A percentile compares a stretch with the other conserved stretches of the same genome.
phyloP scores from a whole-genome alignment of 2,329 filamentous ascomycete species.

The Fusarium sp. region DNA sequence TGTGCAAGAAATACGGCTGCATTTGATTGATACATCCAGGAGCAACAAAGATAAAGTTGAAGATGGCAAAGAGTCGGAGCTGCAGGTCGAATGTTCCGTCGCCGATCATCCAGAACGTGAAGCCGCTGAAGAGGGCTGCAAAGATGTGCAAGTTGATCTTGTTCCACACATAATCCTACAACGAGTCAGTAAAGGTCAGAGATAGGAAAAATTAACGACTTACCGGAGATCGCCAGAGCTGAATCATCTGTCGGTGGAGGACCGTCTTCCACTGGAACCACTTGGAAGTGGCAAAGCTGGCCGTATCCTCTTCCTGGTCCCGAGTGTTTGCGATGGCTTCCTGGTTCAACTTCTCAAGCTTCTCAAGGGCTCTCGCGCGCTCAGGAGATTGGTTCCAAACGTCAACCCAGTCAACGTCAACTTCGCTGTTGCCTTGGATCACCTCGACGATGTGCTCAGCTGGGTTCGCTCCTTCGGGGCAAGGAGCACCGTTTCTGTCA shows the following conservation, averaged over 20 bases:
- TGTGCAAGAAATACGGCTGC: constrained; percentile 61
- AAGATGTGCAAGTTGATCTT: constrained; percentile 55
- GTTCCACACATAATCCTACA: constrained; percentile 43
- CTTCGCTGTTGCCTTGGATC: constrained; percentile 61
- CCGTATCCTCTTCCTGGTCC: constrained; percentile 49
- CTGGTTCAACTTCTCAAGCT: constrained; percentile 67
- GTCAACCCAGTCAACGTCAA: constrained; percentile 53
- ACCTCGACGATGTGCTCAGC: constrained; percentile 59
- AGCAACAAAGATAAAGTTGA: constrained; percentile 66
- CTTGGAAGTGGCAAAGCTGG: constrained; percentile 52
- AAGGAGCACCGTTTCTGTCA: constrained; percentile 58
- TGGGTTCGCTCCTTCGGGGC: constrained; percentile 54
- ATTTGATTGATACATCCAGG: constrained; percentile 52
- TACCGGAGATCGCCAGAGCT: constrained; percentile 42
- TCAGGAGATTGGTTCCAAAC: constrained; percentile 74
- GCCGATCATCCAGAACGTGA: constrained; percentile 62
- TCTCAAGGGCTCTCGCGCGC: constrained; percentile 59
- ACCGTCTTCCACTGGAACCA: constrained; percentile 55
- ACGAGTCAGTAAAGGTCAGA: no score
- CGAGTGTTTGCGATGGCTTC: constrained; percentile 49
- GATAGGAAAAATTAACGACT: no score
- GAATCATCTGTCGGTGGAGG: constrained; percentile 40
- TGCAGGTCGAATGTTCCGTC: constrained; percentile 55
- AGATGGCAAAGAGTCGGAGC: constrained; percentile 59
- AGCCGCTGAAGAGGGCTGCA: constrained; percentile 60